Evolutionary conservation across 2,329 filamentous ascomycete species (phyloP), one percentile per base, ranked within the genome.

Genomic region (Trichoderma cornu-damae): DNA sequence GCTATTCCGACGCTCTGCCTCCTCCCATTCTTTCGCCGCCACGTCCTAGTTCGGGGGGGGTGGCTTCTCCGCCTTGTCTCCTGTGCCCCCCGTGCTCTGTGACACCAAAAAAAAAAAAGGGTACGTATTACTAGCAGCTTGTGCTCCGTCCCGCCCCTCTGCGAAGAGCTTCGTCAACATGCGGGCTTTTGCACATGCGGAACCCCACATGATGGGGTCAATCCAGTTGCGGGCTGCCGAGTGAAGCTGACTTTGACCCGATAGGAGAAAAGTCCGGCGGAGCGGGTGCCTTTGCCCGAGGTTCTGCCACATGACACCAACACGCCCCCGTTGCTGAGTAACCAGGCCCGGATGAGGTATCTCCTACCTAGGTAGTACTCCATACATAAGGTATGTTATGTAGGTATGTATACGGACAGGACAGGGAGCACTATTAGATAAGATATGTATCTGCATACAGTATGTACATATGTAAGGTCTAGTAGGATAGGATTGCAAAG

Each of bases 151-250:
- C 24, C 14, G 32, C 40, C 50, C 18, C 34, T 18, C 24, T 7
- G 34, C n/a, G 18, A 18, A 22, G 28, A 48, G 44, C 28, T 48
- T 48, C 16, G 37, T 40, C 44, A 34, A 53, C 38, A 38, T 24
- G 20, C 40, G 51, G 40, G 40, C 14, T 30, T 47, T 54, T 47
- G 32, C 51, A 54, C 51, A 37, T 46, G 49, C 51, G 32, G 30
- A 46, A 54, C 51, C 51, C 51, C 51, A 54, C 51, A 54, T 54
- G 42, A 38, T 47, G 26, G 12, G 43, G 12, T 35, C 50, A 44
- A 44, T 37, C 26, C 50, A 35, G 14, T 53, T 34, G 38, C 40
- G 37, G 38, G 50, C 50, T 53, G 50, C 50, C 50, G 50, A 18
- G 28, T 35, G 28, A 53, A 53, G 30, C 40, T 43, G 50, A 53